Conservation (phyloP, 1,139 yeast species). For the Yamadazyma dushanensis region DNA sequence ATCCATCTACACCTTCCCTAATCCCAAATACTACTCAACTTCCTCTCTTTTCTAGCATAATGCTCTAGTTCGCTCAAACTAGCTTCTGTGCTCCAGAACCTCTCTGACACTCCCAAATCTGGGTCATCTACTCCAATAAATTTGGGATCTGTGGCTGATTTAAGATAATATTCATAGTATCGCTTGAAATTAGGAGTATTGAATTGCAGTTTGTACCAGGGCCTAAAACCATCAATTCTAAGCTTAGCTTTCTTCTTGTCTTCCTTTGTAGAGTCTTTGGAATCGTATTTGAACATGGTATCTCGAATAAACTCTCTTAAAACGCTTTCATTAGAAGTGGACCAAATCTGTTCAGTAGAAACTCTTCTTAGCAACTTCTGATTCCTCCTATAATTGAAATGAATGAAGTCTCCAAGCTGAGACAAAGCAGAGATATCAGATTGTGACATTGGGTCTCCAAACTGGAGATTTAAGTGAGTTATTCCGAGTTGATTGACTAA, state of each 20-base stretch:
- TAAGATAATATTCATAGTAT: slow-evolving; percentile 2
- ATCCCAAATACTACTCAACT: slow-evolving; percentile 19
- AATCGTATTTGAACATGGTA: neutral
- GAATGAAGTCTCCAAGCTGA: slow-evolving; percentile 21
- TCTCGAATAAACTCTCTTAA: slow-evolving; percentile 16
- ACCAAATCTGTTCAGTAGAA: slow-evolving; percentile 34
- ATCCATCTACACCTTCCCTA: too few relatives aligned
- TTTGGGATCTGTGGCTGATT: neutral
- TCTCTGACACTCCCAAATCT: neutral
- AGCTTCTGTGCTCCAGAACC: slow-evolving; percentile 32
- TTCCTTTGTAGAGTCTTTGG: neutral
- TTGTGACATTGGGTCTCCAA: slow-evolving; percentile 33
- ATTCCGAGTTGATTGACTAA: slow-evolving; percentile 16
- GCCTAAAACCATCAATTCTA: slow-evolving; percentile 5
- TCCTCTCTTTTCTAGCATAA: slow-evolving; percentile 23
- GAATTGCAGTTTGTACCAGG: slow-evolving; percentile 22
- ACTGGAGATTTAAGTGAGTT: slow-evolving; percentile 21
- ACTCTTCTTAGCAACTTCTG: slow-evolving; percentile 6
- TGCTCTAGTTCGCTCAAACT: slow-evolving; percentile 33
- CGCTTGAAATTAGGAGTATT: slow-evolving; percentile 13
- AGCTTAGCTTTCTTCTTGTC: neutral
- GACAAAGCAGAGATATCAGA: slow-evolving; percentile 27
- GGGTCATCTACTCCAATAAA: neutral
- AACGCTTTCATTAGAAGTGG: slow-evolving; percentile 29
- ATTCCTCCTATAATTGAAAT: neutral